phyloP scores from a whole-genome alignment of 2,329 filamentous ascomycete species.

The Alternaria brassicae region DNA sequence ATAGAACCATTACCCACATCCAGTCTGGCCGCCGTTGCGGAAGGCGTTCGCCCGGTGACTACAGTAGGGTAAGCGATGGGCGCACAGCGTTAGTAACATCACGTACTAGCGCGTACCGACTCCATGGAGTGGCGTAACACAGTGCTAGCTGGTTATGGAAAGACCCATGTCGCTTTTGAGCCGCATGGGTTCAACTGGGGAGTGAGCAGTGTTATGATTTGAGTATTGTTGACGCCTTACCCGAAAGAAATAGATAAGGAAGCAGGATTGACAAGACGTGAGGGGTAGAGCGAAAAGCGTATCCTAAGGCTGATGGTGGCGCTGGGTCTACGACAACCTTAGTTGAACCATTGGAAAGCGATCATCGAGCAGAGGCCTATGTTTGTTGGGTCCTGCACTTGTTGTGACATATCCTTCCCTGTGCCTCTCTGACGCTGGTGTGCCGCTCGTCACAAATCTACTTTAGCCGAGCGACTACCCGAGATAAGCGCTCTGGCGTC shows the following conservation, averaged over 20 bases:
- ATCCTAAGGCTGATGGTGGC: background rate
- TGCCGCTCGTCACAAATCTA: background rate
- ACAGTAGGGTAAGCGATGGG: slow-evolving; percentile 6
- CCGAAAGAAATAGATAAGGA: background rate
- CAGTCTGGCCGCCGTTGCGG: slow-evolving; percentile 7
- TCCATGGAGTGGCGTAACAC: slow-evolving; percentile 5
- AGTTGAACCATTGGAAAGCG: background rate
- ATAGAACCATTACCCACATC: slow-evolving; percentile 9
- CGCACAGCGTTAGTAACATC: slow-evolving; percentile 4
- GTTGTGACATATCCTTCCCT: slow-evolving; percentile 5
- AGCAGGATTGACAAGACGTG: background rate
- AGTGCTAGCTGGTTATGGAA: slow-evolving; percentile 1
- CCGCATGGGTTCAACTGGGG: background rate
- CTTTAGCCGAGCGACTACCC: slow-evolving; percentile 3
- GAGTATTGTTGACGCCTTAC: background rate
- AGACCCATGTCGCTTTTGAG: slow-evolving; percentile 1
- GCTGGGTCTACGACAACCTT: background rate
- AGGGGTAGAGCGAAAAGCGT: background rate
- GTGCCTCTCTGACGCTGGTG: slow-evolving; percentile 1
- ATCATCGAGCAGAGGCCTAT: background rate
- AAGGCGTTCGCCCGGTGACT: background rate
- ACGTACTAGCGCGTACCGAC: slow-evolving; percentile 10
- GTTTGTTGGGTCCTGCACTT: slow-evolving; percentile 4
- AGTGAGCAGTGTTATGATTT: background rate
- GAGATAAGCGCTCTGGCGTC: background rate